Base-by-base conservation (phyloP, 164 flowering plant species). In the Vitis cinerea region DNA sequence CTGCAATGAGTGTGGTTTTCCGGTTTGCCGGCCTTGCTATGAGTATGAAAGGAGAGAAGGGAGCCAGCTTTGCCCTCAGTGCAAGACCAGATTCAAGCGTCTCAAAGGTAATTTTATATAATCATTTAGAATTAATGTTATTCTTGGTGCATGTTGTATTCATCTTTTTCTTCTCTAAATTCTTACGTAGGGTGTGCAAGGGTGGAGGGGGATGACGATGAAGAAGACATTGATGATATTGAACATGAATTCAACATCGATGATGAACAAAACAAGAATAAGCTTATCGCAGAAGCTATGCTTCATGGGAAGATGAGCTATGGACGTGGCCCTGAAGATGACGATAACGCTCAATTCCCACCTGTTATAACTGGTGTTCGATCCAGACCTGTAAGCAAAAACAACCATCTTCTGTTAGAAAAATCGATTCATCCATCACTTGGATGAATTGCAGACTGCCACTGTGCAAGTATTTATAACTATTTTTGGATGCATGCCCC, bases 11-110 rank as follows among this genome's bases (percentile, higher is more conserved):
- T 95, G 99, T 73, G 99, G 98, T 9, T 95, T 95, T 57, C 98
- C 99, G 9, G 99, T 87, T 30, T 93, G 99, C 75, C 85, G 99
- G 68, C 97, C 99, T 9, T 95, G 99, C 80, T 95, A 95, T 63
- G 99, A 95, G 85, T 95, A 95, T 75, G 99, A 95, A 70, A 83
- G 99, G 57, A 79, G 99, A 75, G 99, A 95, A 81, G 99, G 99
- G 3, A 85, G 72, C 70, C 99, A 95, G 67, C 68, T 71, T 11
- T 95, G 99, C 63, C 99, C 99, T 1, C 98, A 95, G 79, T 95
- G 99, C 91, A 95, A 86, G 70, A 95, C 99, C 67, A 81, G 97
- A 57, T 95, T 90, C 92, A 95, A 91, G 82, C 90, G 97, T 64
- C 97, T 95, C 79, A 95, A 88, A 90, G 98, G 98, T 90, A 70